These are phyloP conservation scores for Gautieria morchelliformis DNA, from an alignment of 768 basidiomycete species.

Conservation along the genomic window DNA sequence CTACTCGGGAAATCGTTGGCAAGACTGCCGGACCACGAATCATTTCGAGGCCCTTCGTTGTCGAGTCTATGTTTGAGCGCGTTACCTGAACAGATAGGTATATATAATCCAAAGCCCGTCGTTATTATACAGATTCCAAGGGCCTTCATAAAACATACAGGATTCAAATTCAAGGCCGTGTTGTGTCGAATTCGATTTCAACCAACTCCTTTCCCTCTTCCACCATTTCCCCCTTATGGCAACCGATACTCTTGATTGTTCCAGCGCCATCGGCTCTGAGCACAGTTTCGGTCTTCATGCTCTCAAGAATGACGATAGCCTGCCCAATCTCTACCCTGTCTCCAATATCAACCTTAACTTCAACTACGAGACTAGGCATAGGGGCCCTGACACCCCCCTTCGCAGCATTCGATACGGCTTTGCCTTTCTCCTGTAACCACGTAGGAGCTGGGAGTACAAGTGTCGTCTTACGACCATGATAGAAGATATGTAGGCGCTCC, in stretches of 20 bases:
- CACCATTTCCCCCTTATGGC: constrained; percentile 84
- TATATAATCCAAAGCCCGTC: too few species aligned
- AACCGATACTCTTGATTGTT: constrained; percentile 60
- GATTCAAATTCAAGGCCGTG: not conserved
- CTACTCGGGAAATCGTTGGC: too few species aligned
- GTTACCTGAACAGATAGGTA: too few species aligned
- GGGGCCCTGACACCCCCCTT: constrained; percentile 70
- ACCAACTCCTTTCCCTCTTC: constrained; percentile 78
- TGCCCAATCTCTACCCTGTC: constrained; percentile 76
- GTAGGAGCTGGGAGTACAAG: constrained; percentile 59
- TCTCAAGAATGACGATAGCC: constrained; percentile 76
- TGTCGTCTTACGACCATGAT: constrained; percentile 50
- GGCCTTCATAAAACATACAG: too few species aligned
- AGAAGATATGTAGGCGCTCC: constrained; percentile 74
- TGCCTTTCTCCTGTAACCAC: constrained; percentile 62
- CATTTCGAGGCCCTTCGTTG: too few species aligned
- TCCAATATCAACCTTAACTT: constrained; percentile 70
- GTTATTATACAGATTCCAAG: too few species aligned
- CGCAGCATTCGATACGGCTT: constrained; percentile 41
- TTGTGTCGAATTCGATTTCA: constrained; percentile 21
- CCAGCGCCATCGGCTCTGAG: constrained; percentile 63
- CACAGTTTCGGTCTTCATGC: constrained; percentile 97
- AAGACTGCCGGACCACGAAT: too few species aligned
- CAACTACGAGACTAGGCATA: constrained; percentile 91
- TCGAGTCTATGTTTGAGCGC: too few species aligned